These are phyloP conservation scores for Candida ficus DNA, from an alignment of 805 yeast species.

Conservation along the genomic window DNA sequence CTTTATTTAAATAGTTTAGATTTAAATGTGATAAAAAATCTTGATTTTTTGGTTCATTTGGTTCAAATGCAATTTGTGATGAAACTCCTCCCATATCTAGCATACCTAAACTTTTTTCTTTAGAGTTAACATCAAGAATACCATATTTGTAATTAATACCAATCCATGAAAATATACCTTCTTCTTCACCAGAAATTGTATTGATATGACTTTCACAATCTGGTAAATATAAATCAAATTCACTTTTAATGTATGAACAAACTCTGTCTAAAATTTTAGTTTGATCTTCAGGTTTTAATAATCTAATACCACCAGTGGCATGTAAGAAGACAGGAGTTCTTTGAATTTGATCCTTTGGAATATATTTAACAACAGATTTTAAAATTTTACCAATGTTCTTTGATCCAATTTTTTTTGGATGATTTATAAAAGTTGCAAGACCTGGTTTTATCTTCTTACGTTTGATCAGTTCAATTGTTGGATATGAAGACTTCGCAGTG, in stretches of 20 bases:
- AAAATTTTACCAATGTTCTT: slow-evolving; percentile 48
- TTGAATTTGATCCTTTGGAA: slow-evolving; percentile 54
- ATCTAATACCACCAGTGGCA: slow-evolving; percentile 66
- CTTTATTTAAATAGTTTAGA: slow-evolving; percentile 30
- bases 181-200: slow-evolving; percentile 58
- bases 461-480: slow-evolving; percentile 15
- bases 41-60: slow-evolving; percentile 42
- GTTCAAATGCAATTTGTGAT: slow-evolving; percentile 66
- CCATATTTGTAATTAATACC: slow-evolving; percentile 53
- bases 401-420: slow-evolving; percentile 46
- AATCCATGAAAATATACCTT: slow-evolving; percentile 66
- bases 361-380: slow-evolving; percentile 40
- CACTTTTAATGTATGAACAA: slow-evolving; percentile 42
- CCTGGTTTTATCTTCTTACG: slow-evolving; percentile 44
- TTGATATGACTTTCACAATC: slow-evolving; percentile 58
- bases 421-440: slow-evolving; percentile 42
- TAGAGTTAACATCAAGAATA: slow-evolving; percentile 30
- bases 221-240: slow-evolving; percentile 51
- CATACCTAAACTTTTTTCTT: slow-evolving; percentile 52
- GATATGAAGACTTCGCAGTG: slow-evolving; percentile 3
- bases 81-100: slow-evolving; percentile 99
- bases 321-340: slow-evolving; percentile 67
- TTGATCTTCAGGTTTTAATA: slow-evolving; percentile 48
- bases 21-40: slow-evolving; percentile 42
- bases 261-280: slow-evolving; percentile 39